Base-by-base conservation (phyloP, 352 stramenopile species). In the Phytophthora kernoviae region DNA sequence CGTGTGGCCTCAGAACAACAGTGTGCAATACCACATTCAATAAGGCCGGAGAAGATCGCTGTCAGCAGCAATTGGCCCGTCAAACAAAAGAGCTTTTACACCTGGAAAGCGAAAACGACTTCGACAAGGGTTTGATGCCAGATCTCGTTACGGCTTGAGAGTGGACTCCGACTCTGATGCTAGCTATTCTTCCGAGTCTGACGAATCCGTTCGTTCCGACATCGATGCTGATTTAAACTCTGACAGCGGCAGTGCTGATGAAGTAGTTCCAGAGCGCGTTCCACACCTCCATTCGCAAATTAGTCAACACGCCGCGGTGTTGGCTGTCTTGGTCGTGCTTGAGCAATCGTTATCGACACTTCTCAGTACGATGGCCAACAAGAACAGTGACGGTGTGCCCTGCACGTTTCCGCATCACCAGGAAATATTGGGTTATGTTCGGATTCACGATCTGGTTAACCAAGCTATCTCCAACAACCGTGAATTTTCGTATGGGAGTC, bases 291-390 rank as follows among this genome's bases (percentile, higher is more conserved):
- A 74, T 22, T 79, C 75, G 12, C 44, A 62, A 49, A 34, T 58
- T 15, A 69, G 49, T 5, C 74, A 82, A 47, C 65, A 39, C 21
- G 68, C 68, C 3, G 75, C 70, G 4, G 58, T 87, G 37, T 40
- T 68, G 22, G 55, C 66, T 10, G 48, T 83, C 5, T 50, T 87
- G 21, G 36, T 46, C n/a, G 49, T 78, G 21, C 32, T 84, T 5
- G 75, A 87, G 21, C 62, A 71, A 34, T 69, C 67, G n/a, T 58
- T 75, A 45, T 59, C 63, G 17, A 68, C 70, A 17, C 49, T 81
- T 12, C 69, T 78, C 17, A 58, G 47, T 20, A 30, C 33, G 14
- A 47, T 77, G 6, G 52, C 56, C 6, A 12, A 14, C 44, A 74
- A 69, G 22, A 60, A 30, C 30, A 62, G 17, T 17, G 7, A 15